These are phyloP conservation scores for Neocucurbitaria cava DNA, from an alignment of 2,329 filamentous ascomycete species.

Conservation along the genomic window DNA sequence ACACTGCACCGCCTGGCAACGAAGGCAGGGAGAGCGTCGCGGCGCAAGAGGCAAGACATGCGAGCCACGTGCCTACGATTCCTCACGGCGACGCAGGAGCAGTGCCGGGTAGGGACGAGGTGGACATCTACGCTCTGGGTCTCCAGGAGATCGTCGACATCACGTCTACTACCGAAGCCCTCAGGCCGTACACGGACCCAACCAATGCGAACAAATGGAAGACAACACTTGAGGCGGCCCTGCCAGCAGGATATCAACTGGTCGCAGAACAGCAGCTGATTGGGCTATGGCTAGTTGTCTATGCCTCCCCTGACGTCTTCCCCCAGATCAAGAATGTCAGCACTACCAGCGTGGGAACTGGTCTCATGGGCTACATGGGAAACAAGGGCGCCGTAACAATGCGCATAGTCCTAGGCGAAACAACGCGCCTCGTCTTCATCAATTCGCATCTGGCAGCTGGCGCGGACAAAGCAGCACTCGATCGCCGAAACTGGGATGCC, in stretches of 20 bases:
- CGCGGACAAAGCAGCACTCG: conserved; percentile 75
- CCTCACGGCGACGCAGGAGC: conserved; percentile 54
- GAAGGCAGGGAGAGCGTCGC: conserved; percentile 54
- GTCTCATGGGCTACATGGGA: conserved; percentile 89
- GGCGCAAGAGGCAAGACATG: conserved; percentile 56
- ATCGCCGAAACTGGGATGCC: conserved; percentile 89
- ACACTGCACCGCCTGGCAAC: conserved; percentile 36
- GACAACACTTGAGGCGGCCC: conserved; percentile 71
- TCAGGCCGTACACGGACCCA: conserved; percentile 77
- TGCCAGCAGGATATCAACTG: conserved; percentile 79
- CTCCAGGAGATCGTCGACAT: conserved; percentile 93
- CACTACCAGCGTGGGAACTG: conserved; percentile 84
- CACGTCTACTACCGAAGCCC: conserved; percentile 77
- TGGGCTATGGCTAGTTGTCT: conserved; percentile 83
- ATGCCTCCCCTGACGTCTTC: conserved; percentile 78
- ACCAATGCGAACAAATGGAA: conserved; percentile 80
- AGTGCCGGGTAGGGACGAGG: conserved; percentile 68
- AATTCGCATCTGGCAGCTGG: conserved; percentile 93
- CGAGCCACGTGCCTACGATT: conserved; percentile 52
- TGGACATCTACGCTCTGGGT: conserved; percentile 88
- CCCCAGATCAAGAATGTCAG: conserved; percentile 81
- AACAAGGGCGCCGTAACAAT: conserved; percentile 92
- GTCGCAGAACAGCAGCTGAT: conserved; percentile 85
- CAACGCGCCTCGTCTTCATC: conserved; percentile 85
- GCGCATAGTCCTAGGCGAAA: conserved; percentile 85